Evolutionary conservation across 2,329 filamentous ascomycete genomes (phyloP).

Genomic region (Paracoccidioides lutzii): DNA sequence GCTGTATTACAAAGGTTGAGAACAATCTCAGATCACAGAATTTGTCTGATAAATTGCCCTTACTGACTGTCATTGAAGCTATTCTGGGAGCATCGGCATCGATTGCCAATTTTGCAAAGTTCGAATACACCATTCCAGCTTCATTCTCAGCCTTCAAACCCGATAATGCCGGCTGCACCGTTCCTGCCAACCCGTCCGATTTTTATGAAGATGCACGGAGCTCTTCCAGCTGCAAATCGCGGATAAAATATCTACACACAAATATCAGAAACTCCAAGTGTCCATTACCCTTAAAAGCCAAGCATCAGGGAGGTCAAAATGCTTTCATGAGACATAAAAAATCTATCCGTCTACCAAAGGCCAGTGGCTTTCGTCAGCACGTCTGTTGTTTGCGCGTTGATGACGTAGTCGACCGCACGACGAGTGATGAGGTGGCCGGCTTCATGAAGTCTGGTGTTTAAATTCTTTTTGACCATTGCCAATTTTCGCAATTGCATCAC

Average conservation of each 20-base stretch:
- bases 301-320: slow-evolving; percentile 26
- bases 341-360: slow-evolving; percentile 25
- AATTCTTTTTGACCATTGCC: slow-evolving; percentile 39
- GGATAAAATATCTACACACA: slow-evolving; percentile 32
- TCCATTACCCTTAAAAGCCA: slow-evolving; percentile 16
- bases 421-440: slow-evolving; percentile 19
- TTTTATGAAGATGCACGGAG: slow-evolving; percentile 40
- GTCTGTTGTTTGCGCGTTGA: slow-evolving; percentile 38
- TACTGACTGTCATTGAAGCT: neutral
- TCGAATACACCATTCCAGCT: too few relatives aligned
- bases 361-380: slow-evolving; percentile 36
- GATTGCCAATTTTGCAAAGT: neutral
- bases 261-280: slow-evolving; percentile 34
- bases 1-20: neutral
- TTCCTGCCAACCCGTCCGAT: slow-evolving; percentile 39
- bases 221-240: slow-evolving; percentile 37
- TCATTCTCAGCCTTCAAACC: slow-evolving; percentile 47
- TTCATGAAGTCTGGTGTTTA: slow-evolving; percentile 19
- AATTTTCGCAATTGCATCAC: slow-evolving; percentile 50
- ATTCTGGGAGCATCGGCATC: neutral
- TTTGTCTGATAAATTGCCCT: neutral
- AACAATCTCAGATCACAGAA: neutral
- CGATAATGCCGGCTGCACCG: slow-evolving; percentile 33
- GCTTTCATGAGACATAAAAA: slow-evolving; percentile 12
- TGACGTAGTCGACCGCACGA: slow-evolving; percentile 45